Percentiles rank a stretch among this genome's conserved stretches.
Conservation (phyloP, 2,329 filamentous ascomycete genomes). For the Venturia effusa region DNA sequence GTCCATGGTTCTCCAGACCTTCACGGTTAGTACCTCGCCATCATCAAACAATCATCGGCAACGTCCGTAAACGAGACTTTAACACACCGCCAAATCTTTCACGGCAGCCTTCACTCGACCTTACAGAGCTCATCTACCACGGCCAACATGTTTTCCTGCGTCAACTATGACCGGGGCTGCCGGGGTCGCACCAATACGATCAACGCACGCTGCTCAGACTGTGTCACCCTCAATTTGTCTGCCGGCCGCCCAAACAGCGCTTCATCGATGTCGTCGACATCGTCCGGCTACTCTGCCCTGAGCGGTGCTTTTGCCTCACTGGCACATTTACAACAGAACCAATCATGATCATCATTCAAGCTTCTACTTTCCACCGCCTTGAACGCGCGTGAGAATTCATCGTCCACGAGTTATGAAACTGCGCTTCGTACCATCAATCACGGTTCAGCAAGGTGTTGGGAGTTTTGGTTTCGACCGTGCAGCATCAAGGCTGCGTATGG, state of each 20-base stretch:
- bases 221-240: conserved; percentile 28
- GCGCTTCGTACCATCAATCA: neutral
- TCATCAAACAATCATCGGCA: neutral
- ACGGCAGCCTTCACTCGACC: neutral
- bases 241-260: conserved; percentile 22
- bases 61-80: neutral
- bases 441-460: neutral
- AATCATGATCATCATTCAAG: neutral
- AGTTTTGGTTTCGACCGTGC: neutral
- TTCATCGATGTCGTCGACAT: conserved; percentile 17
- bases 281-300: conserved; percentile 27
- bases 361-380: neutral
- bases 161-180: conserved; percentile 34
- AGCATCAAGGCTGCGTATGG: neutral
- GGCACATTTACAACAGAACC: neutral
- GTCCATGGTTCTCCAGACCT: neutral
- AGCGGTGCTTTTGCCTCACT: conserved; percentile 30
- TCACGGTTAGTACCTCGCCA: neutral
- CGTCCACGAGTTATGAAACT: neutral
- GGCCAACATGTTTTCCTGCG: conserved; percentile 30
- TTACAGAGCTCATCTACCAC: neutral
- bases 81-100: neutral
- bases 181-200: conserved; percentile 29
- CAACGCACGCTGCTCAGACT: conserved; percentile 27
- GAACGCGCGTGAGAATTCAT: neutral